Evolutionary conservation across 1,284 basidiomycete genomes (phyloP).

Genomic region (Cerrena zonata): DNA sequence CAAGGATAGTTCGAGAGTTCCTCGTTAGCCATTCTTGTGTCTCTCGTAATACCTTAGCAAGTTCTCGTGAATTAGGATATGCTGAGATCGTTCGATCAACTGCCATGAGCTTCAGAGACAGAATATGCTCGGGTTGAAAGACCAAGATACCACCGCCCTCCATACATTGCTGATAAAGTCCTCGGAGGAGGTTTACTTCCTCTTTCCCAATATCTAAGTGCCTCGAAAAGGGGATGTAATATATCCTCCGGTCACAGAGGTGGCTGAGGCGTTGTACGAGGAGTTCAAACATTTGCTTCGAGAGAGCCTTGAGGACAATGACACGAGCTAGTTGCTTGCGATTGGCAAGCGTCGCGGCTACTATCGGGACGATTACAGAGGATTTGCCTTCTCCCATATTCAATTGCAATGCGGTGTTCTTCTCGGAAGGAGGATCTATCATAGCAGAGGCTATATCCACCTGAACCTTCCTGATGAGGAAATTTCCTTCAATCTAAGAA

Average conservation of each 20-base stretch:
- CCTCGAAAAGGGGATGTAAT: conserved; percentile 45
- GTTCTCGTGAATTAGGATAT: background rate
- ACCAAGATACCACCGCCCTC: conserved; percentile 38
- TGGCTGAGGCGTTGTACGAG: conserved; percentile 39
- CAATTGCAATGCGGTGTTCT: conserved; percentile 42
- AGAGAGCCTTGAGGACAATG: conserved; percentile 41
- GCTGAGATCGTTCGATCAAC: conserved; percentile 26
- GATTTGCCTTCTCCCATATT: conserved; percentile 61
- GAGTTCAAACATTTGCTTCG: conserved; percentile 43
- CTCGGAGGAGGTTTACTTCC: background rate
- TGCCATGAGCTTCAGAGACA: conserved; percentile 44
- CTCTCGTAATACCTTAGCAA: conserved; percentile 11
- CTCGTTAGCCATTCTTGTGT: conserved; percentile 33
- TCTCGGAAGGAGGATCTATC: conserved; percentile 35
- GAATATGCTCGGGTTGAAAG: conserved; percentile 47
- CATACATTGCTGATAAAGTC: conserved; percentile 36
- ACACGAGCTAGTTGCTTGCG: conserved; percentile 40
- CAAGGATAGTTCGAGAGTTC: conserved; percentile 39
- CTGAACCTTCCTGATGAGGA: conserved; percentile 26
- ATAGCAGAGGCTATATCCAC: conserved; percentile 38
- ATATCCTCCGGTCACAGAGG: conserved; percentile 41
- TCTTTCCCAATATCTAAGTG: conserved; percentile 10
- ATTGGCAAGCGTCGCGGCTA: conserved; percentile 36
- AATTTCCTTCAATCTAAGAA: conserved; percentile 44
- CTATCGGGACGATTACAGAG: conserved; percentile 46